These are phyloP conservation scores for Cunninghamia lanceolata DNA, from an alignment of 75 land plant genomes.

Conservation along the genomic window DNA sequence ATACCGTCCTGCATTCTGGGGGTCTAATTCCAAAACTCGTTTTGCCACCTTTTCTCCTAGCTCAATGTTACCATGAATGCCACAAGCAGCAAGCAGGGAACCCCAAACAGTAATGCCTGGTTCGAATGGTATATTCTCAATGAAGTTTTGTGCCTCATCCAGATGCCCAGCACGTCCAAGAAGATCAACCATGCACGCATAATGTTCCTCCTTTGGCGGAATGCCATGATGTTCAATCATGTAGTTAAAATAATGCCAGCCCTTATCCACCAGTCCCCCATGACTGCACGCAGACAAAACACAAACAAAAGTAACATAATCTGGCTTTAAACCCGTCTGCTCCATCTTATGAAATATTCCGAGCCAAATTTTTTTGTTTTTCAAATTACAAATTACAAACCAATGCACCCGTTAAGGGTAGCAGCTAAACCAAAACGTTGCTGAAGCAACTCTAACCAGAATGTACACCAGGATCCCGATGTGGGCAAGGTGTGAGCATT, in stretches of 20 bases:
- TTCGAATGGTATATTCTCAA: constrained; percentile 17
- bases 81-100: constrained; percentile 28
- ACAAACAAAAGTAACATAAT: constrained; percentile 24
- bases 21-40: constrained; percentile 14
- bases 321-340: constrained; percentile 13
- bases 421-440: no score
- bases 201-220: constrained; percentile 15
- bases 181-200: constrained; percentile 26
- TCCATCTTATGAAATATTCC: no score
- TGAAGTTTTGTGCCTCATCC: constrained; percentile 12
- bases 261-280: constrained; percentile 21
- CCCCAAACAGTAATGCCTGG: constrained; percentile 13
- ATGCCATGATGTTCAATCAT: constrained; percentile 5
- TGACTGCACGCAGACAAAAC: constrained; percentile 24
- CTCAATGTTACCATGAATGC: constrained; percentile 15
- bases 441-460: no score
- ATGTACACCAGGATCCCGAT: no score
- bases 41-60: constrained; percentile 13
- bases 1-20: constrained; percentile 1
- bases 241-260: constrained; percentile 4
- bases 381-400: no score
- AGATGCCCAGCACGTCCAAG: constrained; percentile 20
- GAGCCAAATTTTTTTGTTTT: no score
- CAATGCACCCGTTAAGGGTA: no score
- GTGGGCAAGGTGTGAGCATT: no score